A percentile compares a stretch with the other conserved stretches of the same genome.
phyloP scores from a whole-genome alignment of 371 early-diverging fungal species.

The Mortierella sp. region DNA sequence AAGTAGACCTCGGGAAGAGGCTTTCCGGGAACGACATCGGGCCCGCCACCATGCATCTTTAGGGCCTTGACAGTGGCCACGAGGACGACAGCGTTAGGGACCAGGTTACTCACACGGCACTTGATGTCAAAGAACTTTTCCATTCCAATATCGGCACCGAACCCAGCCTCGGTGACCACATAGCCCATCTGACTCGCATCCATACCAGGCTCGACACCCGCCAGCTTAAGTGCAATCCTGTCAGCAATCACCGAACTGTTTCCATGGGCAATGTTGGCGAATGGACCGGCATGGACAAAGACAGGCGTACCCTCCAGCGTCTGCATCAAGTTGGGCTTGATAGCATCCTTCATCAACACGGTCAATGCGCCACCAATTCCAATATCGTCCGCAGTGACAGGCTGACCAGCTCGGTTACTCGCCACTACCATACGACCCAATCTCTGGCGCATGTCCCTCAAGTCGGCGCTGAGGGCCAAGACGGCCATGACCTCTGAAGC shows the following conservation, averaged over 20 bases:
- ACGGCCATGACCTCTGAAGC: conserved; percentile 99
- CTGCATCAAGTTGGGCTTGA: conserved; percentile 98
- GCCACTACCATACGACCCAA: conserved; percentile 96
- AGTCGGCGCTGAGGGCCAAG: conserved; percentile 89
- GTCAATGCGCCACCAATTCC: conserved; percentile 96
- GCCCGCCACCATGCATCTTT: conserved; percentile 98
- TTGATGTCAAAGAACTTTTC: conserved; percentile 99
- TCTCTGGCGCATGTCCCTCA: conserved; percentile 93
- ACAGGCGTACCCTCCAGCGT: conserved; percentile 98
- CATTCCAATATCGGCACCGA: conserved; percentile 99
- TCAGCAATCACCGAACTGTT: conserved; percentile 96
- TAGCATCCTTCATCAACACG: conserved; percentile 97
- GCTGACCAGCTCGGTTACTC: conserved; percentile 82
- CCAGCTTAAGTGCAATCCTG: conserved; percentile 92
- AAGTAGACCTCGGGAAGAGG: conserved; percentile 91
- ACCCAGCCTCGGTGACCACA: conserved; percentile 97
- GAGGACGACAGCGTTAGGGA: conserved; percentile 94
- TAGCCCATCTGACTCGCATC: conserved; percentile 81
- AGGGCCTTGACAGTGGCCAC: conserved; percentile 96
- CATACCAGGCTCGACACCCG: conserved; percentile 75
- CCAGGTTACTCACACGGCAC: conserved; percentile 90
- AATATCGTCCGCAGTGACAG: conserved; percentile 95
- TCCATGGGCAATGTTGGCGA: conserved; percentile 98
- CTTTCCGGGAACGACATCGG: conserved; percentile 94
- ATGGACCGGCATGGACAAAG: conserved; percentile 98